phyloP scores from a whole-genome alignment of 2,329 filamentous ascomycete species.

The Fusarium sp. region DNA sequence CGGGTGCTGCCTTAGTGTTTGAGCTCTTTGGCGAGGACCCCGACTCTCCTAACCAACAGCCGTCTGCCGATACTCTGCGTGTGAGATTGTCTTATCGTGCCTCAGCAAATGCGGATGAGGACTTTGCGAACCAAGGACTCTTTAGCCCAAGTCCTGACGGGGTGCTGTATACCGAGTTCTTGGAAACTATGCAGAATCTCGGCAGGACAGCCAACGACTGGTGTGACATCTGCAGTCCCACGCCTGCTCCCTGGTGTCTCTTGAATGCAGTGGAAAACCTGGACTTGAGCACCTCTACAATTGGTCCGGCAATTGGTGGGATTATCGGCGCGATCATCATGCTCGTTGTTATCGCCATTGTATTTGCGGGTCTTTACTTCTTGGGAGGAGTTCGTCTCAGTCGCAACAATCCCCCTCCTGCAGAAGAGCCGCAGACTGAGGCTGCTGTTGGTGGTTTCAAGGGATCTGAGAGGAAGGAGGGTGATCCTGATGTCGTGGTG shows the following conservation, averaged over 20 bases:
- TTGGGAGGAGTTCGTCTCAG: conserved; percentile 51
- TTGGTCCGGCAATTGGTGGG: conserved; percentile 57
- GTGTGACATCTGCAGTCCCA: conserved; percentile 57
- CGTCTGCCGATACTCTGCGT: conserved; percentile 54
- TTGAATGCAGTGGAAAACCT: neutral
- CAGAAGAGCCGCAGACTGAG: conserved; percentile 3
- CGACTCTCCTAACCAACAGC: conserved; percentile 37
- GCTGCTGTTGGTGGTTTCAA: conserved; percentile 55
- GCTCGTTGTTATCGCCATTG: conserved; percentile 50
- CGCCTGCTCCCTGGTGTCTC: conserved; percentile 54
- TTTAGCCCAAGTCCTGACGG: conserved; percentile 53
- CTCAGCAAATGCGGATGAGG: conserved; percentile 52
- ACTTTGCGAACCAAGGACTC: conserved; percentile 54
- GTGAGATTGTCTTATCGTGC: conserved; percentile 70
- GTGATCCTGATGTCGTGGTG: conserved; percentile 58
- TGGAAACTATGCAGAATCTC: conserved; percentile 50
- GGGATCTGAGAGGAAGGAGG: conserved; percentile 57
- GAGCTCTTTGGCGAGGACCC: conserved; percentile 64
- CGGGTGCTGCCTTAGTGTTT: conserved; percentile 81
- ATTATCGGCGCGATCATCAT: conserved; percentile 60
- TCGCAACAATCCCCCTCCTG: conserved; percentile 18
- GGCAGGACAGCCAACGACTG: conserved; percentile 52
- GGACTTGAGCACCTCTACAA: neutral
- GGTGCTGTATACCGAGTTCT: conserved; percentile 56
- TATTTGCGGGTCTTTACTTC: conserved; percentile 48